Evolutionary conservation across 106 monocot genomes (phyloP), one percentile per base, ranked within the genome.

Genomic region (Alisma plantagoaquatica): DNA sequence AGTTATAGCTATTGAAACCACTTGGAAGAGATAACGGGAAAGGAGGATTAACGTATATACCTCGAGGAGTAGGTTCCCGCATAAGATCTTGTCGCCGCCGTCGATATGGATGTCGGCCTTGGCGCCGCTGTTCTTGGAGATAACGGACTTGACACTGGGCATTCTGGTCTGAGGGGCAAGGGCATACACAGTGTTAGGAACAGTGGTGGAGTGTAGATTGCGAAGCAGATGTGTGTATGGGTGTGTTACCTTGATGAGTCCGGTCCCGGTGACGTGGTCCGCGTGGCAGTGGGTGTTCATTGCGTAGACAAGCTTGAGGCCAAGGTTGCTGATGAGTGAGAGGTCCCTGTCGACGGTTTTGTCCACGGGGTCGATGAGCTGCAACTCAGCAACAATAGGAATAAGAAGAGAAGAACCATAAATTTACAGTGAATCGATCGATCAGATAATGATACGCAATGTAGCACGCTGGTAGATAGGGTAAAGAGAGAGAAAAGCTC

Each of bases 221-320:
- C 35, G 6, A 6, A 38, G 6, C 35, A 38, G 14, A 14, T 7
- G 35, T 38, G 6, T 38, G 35, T 7, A 29, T 51, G 41, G n/a
- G n/a, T n/a, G n/a, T n/a, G n/a, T n/a, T n/a, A 79, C 92, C 82
- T 96, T 96, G 68, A 96, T 73, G 38, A 89, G 27, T 29, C 94
- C 84, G 35, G 94, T 96, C 60, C 94, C 88, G 60, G 94, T 96
- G 46, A 96, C 62, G 63, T 96, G 94, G 66, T 96, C 89, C 44
- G 94, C 94, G 76, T 96, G 89, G 25, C 75, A 83, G 78, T 96
- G 88, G 31, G 94, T 96, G 62, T 89, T 96, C 57, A 96, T 64
- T 29, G 88, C 94, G 78, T 81, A 96, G n/a, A 89, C 64, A 42
- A 96, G 84, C 46, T 89, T 96, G 61, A 96, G 46, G 1, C 81